phyloP scores from a whole-genome alignment of 176 grass and related monocot species.

The Typha latifolia region DNA sequence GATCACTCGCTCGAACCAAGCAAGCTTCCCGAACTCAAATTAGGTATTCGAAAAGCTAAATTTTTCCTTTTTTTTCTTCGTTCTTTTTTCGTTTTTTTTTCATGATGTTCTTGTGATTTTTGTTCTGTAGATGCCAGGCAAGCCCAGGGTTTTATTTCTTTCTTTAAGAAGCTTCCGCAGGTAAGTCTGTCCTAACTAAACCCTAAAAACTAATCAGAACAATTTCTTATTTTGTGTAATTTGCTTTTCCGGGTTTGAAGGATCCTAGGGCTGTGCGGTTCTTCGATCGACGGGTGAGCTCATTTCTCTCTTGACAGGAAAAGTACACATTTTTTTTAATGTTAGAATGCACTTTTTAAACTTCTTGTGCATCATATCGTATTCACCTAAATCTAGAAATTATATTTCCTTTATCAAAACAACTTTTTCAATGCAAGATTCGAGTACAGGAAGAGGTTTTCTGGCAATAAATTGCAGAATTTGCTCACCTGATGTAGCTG shows the following conservation, averaged over 20 bases:
- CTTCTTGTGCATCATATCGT: neutral
- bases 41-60: constrained; percentile 2
- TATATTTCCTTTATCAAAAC: too few species aligned
- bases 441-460: too few species aligned
- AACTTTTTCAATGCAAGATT: too few species aligned
- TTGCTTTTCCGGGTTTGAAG: constrained; percentile 22
- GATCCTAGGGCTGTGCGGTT: constrained; percentile 65
- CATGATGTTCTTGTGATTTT: neutral
- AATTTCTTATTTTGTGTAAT: constrained; percentile 16
- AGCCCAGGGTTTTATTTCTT: constrained; percentile 91
- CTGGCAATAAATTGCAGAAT: too few species aligned
- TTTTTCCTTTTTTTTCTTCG: neutral
- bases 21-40: constrained; percentile 19
- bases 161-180: constrained; percentile 72
- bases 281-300: constrained; percentile 77
- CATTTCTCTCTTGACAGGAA: neutral
- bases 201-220: neutral
- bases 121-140: constrained; percentile 61
- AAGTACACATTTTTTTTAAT: too few species aligned
- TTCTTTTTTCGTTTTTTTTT: neutral
- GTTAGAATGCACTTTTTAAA: neutral
- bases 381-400: too few species aligned
- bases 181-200: constrained; percentile 23
- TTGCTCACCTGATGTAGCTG: too few species aligned
- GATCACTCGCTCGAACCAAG: neutral